A percentile compares a stretch with the other conserved stretches of the same genome.
phyloP scores from a whole-genome alignment of 148 eudicot genomes.

The Spergularia bocconei region DNA sequence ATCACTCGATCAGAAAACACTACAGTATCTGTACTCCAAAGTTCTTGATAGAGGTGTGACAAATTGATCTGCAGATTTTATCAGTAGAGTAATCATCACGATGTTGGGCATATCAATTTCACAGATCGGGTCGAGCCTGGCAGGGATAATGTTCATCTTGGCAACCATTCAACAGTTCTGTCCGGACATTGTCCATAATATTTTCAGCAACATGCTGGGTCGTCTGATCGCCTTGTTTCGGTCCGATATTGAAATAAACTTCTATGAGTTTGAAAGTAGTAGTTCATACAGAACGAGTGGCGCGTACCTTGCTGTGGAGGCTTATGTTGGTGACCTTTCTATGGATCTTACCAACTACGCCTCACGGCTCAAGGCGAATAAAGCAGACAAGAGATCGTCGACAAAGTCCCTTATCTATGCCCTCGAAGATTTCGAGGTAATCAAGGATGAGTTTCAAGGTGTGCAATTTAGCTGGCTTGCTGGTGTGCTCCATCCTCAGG shows the following conservation, averaged over 20 bases:
- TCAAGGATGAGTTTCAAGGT: constrained; percentile 41
- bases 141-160: not conserved
- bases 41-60: too few species aligned
- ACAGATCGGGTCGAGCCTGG: constrained; percentile 1
- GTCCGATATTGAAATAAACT: not conserved
- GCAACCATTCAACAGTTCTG: constrained; percentile 4
- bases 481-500: not conserved
- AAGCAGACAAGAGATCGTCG: not conserved
- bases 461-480: constrained; percentile 40
- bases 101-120: not conserved
- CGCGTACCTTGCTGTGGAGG: constrained; percentile 1
- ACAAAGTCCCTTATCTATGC: not conserved
- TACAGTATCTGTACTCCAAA: too few species aligned
- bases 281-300: not conserved
- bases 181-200: not conserved
- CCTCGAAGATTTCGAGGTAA: constrained; percentile 31
- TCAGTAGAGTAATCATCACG: too few species aligned
- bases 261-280: not conserved
- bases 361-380: not conserved
- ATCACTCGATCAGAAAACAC: too few species aligned
- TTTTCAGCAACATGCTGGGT: not conserved
- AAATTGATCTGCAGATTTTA: too few species aligned
- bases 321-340: not conserved
- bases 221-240: not conserved
- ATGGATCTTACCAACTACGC: not conserved